Base-by-base conservation (phyloP, 2,329 filamentous ascomycete species). In the Paracoccidioides lutzii region DNA sequence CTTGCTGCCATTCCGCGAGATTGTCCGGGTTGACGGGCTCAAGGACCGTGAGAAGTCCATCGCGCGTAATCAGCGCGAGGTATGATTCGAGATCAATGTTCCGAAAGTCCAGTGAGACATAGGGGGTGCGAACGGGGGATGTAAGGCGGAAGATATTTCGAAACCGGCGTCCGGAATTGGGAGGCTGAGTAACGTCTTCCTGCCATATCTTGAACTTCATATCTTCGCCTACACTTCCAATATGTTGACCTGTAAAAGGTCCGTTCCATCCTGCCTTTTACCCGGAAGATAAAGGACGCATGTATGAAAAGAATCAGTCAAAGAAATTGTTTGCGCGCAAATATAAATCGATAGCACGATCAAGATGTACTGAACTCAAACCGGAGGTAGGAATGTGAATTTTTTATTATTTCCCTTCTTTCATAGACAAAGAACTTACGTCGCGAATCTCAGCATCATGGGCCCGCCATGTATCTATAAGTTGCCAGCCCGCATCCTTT, bases 151-250 rank as follows among this genome's bases (percentile, higher is more conserved):
- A 73, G 75, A 87, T 75, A 72, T 76, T 78, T 67, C 84, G 88
- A 76, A 96, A 97, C 53, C 90, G 84, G 37, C 87, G 82, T 37
- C 90, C 89, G 40, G 80, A 82, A 57, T 79, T 78, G 0, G 85
- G 83, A 1, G 87, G 79, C 51, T 93, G 86, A 1, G 84, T 86
- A 14, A 87, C 83, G 71, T 96, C 89, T 73, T 96, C 91, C 58
- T 87, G 85, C 91, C 91, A 97, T 61, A 97, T 78, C 68, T 90
- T 88, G 75, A 94, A 89, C 69, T 85, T 84, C 65, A 91, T 88
- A 65, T 96, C 91, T 65, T 91, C 87, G 59, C 88, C 89, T 58
- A 96, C 86, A 54, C 87, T 95, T 56, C 85, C 90, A 62, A 97
- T 77, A 64, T 95, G 81, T 66, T 93, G 89, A 62, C 93, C 93